Conservation (phyloP, 805 yeast genomes). For the Suhomyces prunicola region DNA sequence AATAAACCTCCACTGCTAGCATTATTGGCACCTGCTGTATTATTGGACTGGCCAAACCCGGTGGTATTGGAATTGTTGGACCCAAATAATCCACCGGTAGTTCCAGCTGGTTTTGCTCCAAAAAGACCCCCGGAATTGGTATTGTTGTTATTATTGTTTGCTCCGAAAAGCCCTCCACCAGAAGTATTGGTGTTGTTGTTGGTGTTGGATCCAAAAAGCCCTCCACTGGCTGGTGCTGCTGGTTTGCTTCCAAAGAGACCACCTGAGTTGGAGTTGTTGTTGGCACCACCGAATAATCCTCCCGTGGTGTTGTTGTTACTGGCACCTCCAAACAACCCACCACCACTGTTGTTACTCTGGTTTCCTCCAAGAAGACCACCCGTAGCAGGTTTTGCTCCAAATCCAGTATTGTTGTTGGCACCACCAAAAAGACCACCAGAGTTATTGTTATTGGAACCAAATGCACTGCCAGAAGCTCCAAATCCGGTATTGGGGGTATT, state of each 20-base stretch:
- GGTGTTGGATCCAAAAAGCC: constrained; percentile 18
- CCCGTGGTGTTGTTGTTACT: constrained; percentile 12
- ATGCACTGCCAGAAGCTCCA: constrained; percentile 9
- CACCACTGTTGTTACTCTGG: constrained; percentile 16
- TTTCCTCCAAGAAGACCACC: constrained; percentile 19
- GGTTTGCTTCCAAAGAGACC: constrained; percentile 19
- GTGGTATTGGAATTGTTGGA: constrained; percentile 15
- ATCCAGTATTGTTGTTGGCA: constrained; percentile 4
- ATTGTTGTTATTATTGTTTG: constrained; percentile 8
- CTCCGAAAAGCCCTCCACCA: constrained; percentile 11
- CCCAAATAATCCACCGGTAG: constrained; percentile 46
- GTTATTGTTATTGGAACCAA: constrained; percentile 10
- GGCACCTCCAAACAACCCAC: constrained; percentile 13
- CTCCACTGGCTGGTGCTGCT: constrained; percentile 18
- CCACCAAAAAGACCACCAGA: constrained; percentile 28
- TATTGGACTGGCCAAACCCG: constrained; percentile 23
- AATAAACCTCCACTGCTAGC: constrained; percentile 13
- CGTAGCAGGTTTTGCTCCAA: constrained; percentile 7
- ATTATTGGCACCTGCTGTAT: constrained; percentile 4
- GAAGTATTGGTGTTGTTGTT: constrained; percentile 6
- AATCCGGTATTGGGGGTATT: constrained; percentile 2
- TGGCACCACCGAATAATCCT: constrained; percentile 14
- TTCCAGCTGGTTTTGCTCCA: constrained; percentile 18
- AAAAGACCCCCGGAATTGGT: constrained; percentile 19
- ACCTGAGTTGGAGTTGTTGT: constrained; percentile 6